These are phyloP conservation scores for Aspergillus mulundensis DNA, from an alignment of 495 filamentous ascomycete genomes.

Conservation along the genomic window DNA sequence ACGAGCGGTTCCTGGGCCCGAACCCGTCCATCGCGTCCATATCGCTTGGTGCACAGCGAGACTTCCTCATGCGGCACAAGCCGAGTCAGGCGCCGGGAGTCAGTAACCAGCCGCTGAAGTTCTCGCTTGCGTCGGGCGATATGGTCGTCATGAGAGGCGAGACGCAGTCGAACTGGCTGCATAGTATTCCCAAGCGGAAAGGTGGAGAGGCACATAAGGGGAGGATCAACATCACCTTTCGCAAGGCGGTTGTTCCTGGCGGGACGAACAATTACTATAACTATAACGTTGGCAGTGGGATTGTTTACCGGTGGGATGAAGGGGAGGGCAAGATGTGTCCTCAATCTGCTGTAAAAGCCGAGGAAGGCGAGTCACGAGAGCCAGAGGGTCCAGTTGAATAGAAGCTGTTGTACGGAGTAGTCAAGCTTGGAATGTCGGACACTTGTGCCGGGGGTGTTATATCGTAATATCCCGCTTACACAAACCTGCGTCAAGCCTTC, in stretches of 20 bases:
- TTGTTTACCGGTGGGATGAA: constrained; percentile 59
- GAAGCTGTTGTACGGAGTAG: not conserved
- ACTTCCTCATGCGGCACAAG: constrained; percentile 72
- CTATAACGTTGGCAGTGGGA: constrained; percentile 71
- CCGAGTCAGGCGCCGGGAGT: constrained; percentile 18
- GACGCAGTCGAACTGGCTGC: constrained; percentile 69
- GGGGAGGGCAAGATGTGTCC: constrained; percentile 43
- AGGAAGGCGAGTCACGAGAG: not conserved
- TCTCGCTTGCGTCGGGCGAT: constrained; percentile 60
- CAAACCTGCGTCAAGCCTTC: no score
- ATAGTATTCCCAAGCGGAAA: constrained; percentile 69
- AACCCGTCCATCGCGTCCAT: constrained; percentile 68
- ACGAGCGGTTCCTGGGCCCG: constrained; percentile 66
- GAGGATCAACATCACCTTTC: constrained; percentile 73
- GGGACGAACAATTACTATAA: constrained; percentile 70
- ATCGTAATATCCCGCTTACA: no score
- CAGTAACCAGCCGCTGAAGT: constrained; percentile 44
- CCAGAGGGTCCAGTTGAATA: not conserved
- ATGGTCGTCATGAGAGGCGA: constrained; percentile 68
- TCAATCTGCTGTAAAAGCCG: constrained; percentile 20
- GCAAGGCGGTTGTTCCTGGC: constrained; percentile 56
- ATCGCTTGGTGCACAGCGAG: constrained; percentile 59
- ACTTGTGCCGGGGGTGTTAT: no score
- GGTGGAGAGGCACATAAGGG: constrained; percentile 52
- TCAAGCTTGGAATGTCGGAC: no score